Evolutionary conservation across 306 rosid species (phyloP).

Genomic region (Ormosia emarginata): DNA sequence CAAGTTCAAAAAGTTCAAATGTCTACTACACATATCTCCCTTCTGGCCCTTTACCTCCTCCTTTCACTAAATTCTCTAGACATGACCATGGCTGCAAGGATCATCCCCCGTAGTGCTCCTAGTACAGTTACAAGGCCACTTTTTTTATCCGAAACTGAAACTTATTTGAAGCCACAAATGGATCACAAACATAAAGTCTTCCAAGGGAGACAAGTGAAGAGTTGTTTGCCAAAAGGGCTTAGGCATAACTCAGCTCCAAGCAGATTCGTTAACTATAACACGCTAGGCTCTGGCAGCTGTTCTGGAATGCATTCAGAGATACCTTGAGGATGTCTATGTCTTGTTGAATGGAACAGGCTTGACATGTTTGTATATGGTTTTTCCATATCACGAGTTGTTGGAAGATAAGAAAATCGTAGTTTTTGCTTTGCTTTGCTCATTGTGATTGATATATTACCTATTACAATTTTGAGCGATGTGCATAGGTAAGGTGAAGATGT

Average conservation of each 20-base stretch:
- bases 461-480: constrained; percentile 34
- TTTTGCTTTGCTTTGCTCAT: neutral
- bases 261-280: constrained; percentile 59
- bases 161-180: constrained; percentile 31
- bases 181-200: constrained; percentile 37
- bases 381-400: neutral
- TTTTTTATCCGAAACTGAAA: constrained; percentile 37
- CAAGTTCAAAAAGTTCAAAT: neutral
- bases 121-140: constrained; percentile 68
- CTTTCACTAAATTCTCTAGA: constrained; percentile 30
- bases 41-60: constrained; percentile 28
- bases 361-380: constrained; percentile 33
- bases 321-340: constrained; percentile 37
- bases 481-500: constrained; percentile 5
- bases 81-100: constrained; percentile 48
- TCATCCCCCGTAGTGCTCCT: constrained; percentile 71
- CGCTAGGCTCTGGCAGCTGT: constrained; percentile 47
- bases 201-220: constrained; percentile 41
- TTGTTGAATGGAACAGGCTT: neutral
- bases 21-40: constrained; percentile 35
- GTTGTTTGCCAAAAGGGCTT: constrained; percentile 76
- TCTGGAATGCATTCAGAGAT: constrained; percentile 27
- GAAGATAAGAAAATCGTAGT: constrained; percentile 1
- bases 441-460: constrained; percentile 20
- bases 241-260: constrained; percentile 79